Conservation (phyloP, 257 asterid genomes). For the Nicotiana sylvestris region DNA sequence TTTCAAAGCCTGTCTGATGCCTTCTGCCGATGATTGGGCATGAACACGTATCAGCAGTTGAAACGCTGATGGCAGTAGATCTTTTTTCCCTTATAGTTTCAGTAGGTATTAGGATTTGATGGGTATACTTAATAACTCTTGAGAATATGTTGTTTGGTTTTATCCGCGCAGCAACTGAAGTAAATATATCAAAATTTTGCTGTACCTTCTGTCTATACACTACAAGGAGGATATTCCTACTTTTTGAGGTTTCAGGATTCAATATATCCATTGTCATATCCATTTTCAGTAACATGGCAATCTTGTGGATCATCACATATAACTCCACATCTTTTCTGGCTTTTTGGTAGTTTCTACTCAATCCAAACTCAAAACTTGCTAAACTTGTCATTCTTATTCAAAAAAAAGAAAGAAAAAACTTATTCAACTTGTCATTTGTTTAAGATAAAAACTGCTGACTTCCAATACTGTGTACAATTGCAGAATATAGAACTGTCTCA, state of each 20-base stretch:
- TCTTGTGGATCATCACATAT: not conserved
- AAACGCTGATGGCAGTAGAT: not conserved
- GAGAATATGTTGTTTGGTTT: not conserved
- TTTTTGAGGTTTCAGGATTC: not conserved
- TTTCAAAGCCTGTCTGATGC: not conserved
- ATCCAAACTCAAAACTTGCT: not conserved
- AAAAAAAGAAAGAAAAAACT: not conserved
- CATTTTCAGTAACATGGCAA: not conserved
- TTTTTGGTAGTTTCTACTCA: not conserved
- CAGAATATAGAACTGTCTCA: constrained; percentile 97
- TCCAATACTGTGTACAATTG: not conserved
- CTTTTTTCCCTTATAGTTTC: not conserved
- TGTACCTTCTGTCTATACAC: not conserved
- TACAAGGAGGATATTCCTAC: not conserved
- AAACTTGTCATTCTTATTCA: not conserved
- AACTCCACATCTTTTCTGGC: not conserved
- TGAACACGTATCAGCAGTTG: not conserved
- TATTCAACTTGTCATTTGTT: not conserved
- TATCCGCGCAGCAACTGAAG: not conserved
- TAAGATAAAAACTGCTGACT: not conserved
- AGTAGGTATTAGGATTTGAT: not conserved
- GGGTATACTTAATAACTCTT: not conserved
- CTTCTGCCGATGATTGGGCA: not conserved
- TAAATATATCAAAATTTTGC: not conserved
- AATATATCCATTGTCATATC: not conserved